phyloP scores from a whole-genome alignment of 805 yeast genomes.

The Wickerhamomyces hampshirensis region DNA sequence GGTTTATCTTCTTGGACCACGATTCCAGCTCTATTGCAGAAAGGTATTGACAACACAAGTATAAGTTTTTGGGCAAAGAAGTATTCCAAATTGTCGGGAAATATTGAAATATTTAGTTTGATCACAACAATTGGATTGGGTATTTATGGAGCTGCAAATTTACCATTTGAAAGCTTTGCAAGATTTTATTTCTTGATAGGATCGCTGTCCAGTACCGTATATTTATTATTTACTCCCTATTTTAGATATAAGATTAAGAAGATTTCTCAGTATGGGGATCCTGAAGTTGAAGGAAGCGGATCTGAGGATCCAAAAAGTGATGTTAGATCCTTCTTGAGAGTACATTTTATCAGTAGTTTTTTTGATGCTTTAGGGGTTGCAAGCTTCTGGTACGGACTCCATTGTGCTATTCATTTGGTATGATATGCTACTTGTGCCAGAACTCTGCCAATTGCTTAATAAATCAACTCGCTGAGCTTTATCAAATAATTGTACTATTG shows the following conservation, averaged over 20 bases:
- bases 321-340: conserved; percentile 9
- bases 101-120: conserved; percentile 6
- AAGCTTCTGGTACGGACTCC: conserved; percentile 14
- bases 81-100: conserved; percentile 7
- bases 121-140: conserved; percentile 15
- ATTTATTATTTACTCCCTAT: conserved; percentile 14
- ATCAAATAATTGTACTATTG: no score
- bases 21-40: conserved; percentile 13
- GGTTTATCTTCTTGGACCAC: conserved; percentile 14
- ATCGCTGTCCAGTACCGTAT: conserved; percentile 8
- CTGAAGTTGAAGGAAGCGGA: conserved; percentile 2
- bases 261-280: conserved; percentile 6
- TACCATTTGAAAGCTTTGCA: conserved; percentile 13
- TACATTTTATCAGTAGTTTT: conserved; percentile 10
- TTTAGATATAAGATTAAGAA: conserved; percentile 11
- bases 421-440: not conserved
- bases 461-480: no score
- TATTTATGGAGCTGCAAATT: conserved; percentile 7
- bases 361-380: conserved; percentile 14
- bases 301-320: conserved; percentile 12
- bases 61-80: conserved; percentile 14
- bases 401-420: conserved; percentile 6
- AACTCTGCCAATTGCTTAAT: no score
- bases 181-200: conserved; percentile 19
- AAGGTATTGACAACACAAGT: conserved; percentile 10